Evolutionary conservation across 164 flowering plant species (phyloP).

Genomic region (Dillenia turbinata): DNA sequence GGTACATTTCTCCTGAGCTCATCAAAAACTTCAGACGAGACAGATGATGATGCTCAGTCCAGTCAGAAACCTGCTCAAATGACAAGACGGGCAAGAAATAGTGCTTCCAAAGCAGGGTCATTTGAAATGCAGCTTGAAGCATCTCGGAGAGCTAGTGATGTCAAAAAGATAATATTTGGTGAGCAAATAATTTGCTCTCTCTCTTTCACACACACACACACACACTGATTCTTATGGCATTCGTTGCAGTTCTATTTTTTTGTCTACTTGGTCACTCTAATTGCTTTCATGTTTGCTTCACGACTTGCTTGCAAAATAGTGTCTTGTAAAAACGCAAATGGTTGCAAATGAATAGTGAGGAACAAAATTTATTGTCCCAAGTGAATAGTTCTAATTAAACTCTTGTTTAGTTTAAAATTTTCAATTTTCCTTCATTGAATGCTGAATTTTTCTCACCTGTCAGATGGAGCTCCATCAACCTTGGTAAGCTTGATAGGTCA

Average conservation of each 20-base stretch:
- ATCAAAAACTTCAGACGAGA: constrained; percentile 22
- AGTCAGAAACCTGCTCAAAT: constrained; percentile 19
- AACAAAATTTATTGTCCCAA: constrained; percentile 36
- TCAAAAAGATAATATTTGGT: constrained; percentile 85
- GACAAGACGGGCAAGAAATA: constrained; percentile 24
- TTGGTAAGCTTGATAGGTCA: constrained; percentile 87
- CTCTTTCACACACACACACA: background rate
- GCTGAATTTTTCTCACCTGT: background rate
- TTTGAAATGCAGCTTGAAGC: constrained; percentile 94
- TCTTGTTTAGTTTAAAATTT: background rate
- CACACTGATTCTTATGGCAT: background rate
- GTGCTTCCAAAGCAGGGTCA: constrained; percentile 38
- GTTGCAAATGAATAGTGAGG: constrained; percentile 72
- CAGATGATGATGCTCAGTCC: constrained; percentile 17
- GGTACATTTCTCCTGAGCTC: constrained; percentile 64
- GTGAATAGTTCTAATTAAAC: background rate
- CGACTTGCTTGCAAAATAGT: background rate
- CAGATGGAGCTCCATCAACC: constrained; percentile 90
- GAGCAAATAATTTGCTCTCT: constrained; percentile 13
- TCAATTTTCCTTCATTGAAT: background rate
- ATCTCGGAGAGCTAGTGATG: constrained; percentile 84
- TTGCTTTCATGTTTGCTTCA: background rate
- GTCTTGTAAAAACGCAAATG: constrained; percentile 57
- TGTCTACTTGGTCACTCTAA: background rate
- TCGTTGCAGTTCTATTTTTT: background rate